A percentile compares a stretch with the other conserved stretches of the same genome.
Evolutionary conservation across 1,284 basidiomycete genomes (phyloP).

Genomic region (Earliella scabrosa): DNA sequence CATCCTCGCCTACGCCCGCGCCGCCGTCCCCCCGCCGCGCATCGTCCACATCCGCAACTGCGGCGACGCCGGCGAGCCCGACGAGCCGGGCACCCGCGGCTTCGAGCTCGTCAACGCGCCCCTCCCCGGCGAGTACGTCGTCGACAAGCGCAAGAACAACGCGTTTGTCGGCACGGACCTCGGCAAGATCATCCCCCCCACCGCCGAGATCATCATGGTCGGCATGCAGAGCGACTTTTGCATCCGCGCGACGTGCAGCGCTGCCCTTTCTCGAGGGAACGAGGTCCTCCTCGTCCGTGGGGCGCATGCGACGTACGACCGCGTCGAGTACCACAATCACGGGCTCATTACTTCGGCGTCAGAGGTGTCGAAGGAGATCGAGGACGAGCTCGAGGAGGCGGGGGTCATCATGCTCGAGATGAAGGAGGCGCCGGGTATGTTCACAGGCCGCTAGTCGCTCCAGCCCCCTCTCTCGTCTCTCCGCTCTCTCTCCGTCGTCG

Average conservation of each 20-base stretch:
- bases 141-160: constrained; percentile 74
- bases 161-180: constrained; percentile 64
- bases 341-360: constrained; percentile 55
- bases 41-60: constrained; percentile 70
- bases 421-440: constrained; percentile 61
- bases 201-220: constrained; percentile 66
- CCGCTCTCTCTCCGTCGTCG: neutral
- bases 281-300: constrained; percentile 63
- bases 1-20: constrained; percentile 56
- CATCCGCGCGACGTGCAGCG: constrained; percentile 65
- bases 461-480: neutral
- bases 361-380: constrained; percentile 50
- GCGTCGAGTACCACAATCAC: constrained; percentile 60
- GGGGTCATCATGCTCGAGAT: constrained; percentile 68
- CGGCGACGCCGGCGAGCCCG: constrained; percentile 61
- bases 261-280: constrained; percentile 65
- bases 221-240: constrained; percentile 71
- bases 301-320: constrained; percentile 68
- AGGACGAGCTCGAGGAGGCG: constrained; percentile 63
- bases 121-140: constrained; percentile 49
- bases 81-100: constrained; percentile 54
- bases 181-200: constrained; percentile 47
- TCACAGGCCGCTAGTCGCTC: constrained; percentile 42
- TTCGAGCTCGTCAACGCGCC: constrained; percentile 63
- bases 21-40: constrained; percentile 50